Evolutionary conservation across 768 basidiomycete species (phyloP), one percentile per base, ranked within the genome.

Genomic region (Dacryopinax spathularia): DNA sequence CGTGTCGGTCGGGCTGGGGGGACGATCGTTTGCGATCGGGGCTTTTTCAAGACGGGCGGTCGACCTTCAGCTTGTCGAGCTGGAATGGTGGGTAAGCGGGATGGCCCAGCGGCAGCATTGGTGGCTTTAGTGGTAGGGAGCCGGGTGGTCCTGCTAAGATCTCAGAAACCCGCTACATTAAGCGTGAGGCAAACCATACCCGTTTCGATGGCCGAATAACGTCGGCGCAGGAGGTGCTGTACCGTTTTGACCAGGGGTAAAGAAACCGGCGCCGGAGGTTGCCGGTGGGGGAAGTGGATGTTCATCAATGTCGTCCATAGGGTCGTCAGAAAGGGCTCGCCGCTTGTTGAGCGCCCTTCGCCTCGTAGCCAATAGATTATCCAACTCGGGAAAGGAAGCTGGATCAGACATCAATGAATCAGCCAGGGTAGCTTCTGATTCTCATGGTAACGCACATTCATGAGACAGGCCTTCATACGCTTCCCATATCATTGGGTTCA

Each of bases 401-500:
- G 66, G 25, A 66, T 33, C 63, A 60, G 59, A 63, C 48, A 60
- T 31, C 27, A 56, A 31, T 66, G 36, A 62, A 64, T 34, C n/a
- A 63, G 29, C 35, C 9, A 9, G 15, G 44, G 41, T 34, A 65
- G 33, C n/a, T n/a, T n/a, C n/a, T n/a, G n/a, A n/a, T n/a, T n/a
- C n/a, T n/a, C n/a, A n/a, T n/a, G n/a, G n/a, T 34, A 62, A 75
- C 78, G 61, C 69, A 88, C 93, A 92, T 44, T 90, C 75, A 33
- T 80, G 75, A 72, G 92, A 95, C 34, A 96, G 73, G 0, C 89
- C 91, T 70, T 92, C 89, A 69, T 92, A 88, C 3, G 92, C 92
- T 72, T 96, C 92, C 91, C 91, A 95, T 62, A 93, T 75, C 72
- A 89, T 81, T 33, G 90, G 89, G 70, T 91, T 86, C 56, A 84